A percentile compares a stretch with the other conserved stretches of the same genome.
Evolutionary conservation across 768 basidiomycete species (phyloP).

Genomic region (Russula sp.): DNA sequence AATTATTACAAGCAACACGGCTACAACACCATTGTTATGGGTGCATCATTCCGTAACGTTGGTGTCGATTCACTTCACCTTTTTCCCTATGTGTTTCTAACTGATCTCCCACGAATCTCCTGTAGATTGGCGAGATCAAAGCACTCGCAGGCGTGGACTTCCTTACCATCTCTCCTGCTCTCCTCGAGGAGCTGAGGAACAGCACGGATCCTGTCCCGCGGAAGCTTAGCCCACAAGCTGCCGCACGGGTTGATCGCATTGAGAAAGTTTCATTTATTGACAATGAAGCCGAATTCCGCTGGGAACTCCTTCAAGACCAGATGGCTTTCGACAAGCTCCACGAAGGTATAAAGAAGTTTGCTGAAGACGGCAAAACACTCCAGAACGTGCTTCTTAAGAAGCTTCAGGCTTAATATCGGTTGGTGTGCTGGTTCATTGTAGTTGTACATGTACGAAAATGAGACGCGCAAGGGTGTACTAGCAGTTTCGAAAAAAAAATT

Average conservation of each 20-base stretch:
- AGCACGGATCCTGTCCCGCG: constrained; percentile 75
- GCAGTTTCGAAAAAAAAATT: neutral
- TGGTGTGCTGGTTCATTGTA: constrained; percentile 1
- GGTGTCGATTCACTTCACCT: constrained; percentile 34
- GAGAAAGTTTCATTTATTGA: constrained; percentile 82
- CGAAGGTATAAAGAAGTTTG: constrained; percentile 98
- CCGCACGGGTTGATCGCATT: constrained; percentile 57
- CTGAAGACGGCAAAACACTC: constrained; percentile 89
- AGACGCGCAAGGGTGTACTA: constrained; percentile 1
- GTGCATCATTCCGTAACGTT: constrained; percentile 98
- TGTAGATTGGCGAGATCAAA: constrained; percentile 85
- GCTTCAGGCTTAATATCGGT: constrained; percentile 44
- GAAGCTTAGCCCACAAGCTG: constrained; percentile 70
- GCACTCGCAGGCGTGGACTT: constrained; percentile 95
- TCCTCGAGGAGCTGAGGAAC: constrained; percentile 91
- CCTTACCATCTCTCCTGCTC: constrained; percentile 87
- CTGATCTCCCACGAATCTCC: neutral
- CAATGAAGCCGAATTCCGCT: constrained; percentile 95
- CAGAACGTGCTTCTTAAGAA: constrained; percentile 76
- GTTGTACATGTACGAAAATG: neutral
- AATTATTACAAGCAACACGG: constrained; percentile 99
- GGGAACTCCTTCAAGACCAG: constrained; percentile 84
- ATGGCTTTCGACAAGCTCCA: constrained; percentile 99
- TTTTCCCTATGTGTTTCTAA: neutral
- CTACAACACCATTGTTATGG: constrained; percentile 99